These are phyloP conservation scores for Spinellus fusiger DNA, from an alignment of 192 early-diverging fungal genomes.

Conservation along the genomic window DNA sequence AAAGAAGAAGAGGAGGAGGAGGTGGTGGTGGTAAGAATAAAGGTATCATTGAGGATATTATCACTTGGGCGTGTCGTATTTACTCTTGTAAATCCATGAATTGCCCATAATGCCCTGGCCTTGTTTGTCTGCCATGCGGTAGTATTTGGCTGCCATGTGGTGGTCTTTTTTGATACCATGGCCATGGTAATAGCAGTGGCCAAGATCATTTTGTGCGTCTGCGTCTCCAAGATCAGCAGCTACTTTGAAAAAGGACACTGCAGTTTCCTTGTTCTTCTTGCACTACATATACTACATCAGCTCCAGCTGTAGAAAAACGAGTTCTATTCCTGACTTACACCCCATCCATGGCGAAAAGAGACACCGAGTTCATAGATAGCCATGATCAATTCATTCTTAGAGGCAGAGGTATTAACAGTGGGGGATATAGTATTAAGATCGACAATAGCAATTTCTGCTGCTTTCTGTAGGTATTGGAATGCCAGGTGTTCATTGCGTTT, in stretches of 20 bases:
- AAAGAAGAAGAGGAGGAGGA: neutral
- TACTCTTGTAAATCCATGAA: slow-evolving; percentile 79
- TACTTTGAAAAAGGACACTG: slow-evolving; percentile 75
- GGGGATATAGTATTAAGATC: slow-evolving; percentile 42
- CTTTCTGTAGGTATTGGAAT: slow-evolving; percentile 67
- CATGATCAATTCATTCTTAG: slow-evolving; percentile 67
- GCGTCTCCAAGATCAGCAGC: slow-evolving; percentile 72
- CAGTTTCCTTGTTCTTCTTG: slow-evolving; percentile 62
- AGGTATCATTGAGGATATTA: neutral
- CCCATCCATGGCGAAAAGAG: slow-evolving; percentile 79
- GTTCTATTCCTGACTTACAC: slow-evolving; percentile 35
- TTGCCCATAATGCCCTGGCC: slow-evolving; percentile 69
- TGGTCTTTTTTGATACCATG: slow-evolving; percentile 68
- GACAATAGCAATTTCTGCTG: slow-evolving; percentile 64
- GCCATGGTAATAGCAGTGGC: slow-evolving; percentile 63
- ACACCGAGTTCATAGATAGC: slow-evolving; percentile 79
- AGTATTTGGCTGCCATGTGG: slow-evolving; percentile 69
- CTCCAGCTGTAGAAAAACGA: neutral
- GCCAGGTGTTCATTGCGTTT: slow-evolving; percentile 60
- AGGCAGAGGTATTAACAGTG: slow-evolving; percentile 47
- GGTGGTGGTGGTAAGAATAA: neutral
- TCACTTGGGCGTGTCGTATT: slow-evolving; percentile 48
- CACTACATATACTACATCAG: slow-evolving; percentile 5
- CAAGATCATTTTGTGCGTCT: slow-evolving; percentile 68
- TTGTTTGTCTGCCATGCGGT: slow-evolving; percentile 65